A percentile compares a stretch with the other conserved stretches of the same genome.
Evolutionary conservation across 2,329 filamentous ascomycete species (phyloP).

Genomic region (Diaporthe nobilis): DNA sequence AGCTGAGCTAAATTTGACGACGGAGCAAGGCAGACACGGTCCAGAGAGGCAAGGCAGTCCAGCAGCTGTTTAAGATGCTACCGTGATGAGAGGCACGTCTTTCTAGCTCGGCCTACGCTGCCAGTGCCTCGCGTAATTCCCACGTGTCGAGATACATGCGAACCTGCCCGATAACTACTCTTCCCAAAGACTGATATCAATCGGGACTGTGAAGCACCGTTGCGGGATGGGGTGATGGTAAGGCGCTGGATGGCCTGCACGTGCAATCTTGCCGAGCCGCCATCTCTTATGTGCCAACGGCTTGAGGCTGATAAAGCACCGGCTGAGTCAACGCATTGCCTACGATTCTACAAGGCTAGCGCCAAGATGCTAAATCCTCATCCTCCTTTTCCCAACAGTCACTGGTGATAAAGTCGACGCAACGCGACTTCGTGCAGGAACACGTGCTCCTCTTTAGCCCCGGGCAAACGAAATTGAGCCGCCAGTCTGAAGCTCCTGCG

Average conservation of each 20-base stretch:
- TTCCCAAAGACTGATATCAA: neutral
- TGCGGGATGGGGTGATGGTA: neutral
- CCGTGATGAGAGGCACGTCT: neutral
- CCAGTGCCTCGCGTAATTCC: neutral
- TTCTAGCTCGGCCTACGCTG: neutral
- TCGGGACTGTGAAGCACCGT: neutral
- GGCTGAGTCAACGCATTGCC: constrained; percentile 11
- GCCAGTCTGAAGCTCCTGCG: neutral
- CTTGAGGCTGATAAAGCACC: neutral
- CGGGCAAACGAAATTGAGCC: neutral
- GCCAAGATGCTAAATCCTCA: neutral
- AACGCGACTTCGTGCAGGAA: neutral
- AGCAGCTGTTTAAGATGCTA: neutral
- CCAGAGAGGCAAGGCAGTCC: neutral
- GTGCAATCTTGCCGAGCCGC: neutral
- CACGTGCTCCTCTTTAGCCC: neutral
- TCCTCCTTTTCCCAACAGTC: neutral
- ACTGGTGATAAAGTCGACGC: neutral
- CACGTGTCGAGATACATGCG: neutral
- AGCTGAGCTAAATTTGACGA: neutral
- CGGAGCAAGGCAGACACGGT: neutral
- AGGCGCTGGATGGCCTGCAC: neutral
- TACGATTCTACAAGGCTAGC: neutral
- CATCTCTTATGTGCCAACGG: neutral
- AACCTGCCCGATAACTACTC: no score